Base-by-base conservation (phyloP, 129 eudicot genomes). In the Tanacetum coccineum region DNA sequence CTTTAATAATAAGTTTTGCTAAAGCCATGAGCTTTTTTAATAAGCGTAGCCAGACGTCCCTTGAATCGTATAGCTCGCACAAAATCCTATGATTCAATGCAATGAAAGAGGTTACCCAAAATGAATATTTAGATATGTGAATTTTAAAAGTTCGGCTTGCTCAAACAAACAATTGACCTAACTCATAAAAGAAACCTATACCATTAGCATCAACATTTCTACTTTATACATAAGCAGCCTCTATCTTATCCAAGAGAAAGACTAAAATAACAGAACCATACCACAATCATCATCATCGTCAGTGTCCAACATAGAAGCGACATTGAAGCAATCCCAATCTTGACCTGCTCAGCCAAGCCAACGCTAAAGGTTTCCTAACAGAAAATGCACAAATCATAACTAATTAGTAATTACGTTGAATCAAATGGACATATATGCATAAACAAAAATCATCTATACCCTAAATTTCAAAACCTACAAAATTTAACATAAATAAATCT, bases 281-380 rank as follows among this genome's bases (percentile, higher is more conserved):
- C 99, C 95, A 45, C 82, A 64, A 68, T 89, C 96, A 55, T 89
- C 87, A 48, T 86, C 96, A 13, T 89, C 96, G 25, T 86, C 96
- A 14, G 77, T 86, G 61, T 93, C 96, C 99, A n/a, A n/a, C n/a
- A n/a, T n/a, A n/a, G n/a, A n/a, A n/a, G n/a, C 99, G 89, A 36
- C 84, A 93, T 2, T 95, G 95, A 2, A 95, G 99, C 15, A 93
- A 93, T n/a, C n/a, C 90, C 96, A 84, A 82, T 89, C 72, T 88
- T 95, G 70, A 93, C 92, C 78, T 86, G 99, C 85, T 93, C 99
- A 12, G 84, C 86, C 55, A 96, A 93, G 72, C 99, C 2, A 25
- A 4, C 28, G 3, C 28, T 25, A 25, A 25, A 25, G 28, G 28
- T n/a, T 1, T 25, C 28, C 28, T 25, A 25, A 25, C 28, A 25